These are phyloP conservation scores for Williopsis jadinii DNA, from an alignment of 1,139 yeast genomes.

Conservation along the genomic window DNA sequence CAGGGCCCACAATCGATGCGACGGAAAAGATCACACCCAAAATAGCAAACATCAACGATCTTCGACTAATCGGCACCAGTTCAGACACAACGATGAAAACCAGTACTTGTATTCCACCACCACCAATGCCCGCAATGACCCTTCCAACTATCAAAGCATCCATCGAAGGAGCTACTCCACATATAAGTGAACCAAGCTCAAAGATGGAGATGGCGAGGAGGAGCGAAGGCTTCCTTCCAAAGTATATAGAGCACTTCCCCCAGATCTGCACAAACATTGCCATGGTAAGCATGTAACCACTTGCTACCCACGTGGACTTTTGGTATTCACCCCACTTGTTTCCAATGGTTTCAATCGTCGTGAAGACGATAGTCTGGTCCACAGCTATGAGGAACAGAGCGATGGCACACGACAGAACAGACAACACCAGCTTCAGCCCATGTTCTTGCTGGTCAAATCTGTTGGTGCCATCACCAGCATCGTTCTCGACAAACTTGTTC, in stretches of 20 bases:
- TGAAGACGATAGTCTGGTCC: slow-evolving; percentile 62
- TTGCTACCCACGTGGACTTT: slow-evolving; percentile 52
- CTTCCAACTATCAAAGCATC: slow-evolving; percentile 62
- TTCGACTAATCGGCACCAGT: slow-evolving; percentile 46
- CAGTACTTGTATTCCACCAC: slow-evolving; percentile 59
- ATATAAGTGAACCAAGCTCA: slow-evolving; percentile 54
- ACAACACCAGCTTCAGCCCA: slow-evolving; percentile 35
- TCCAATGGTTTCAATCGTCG: slow-evolving; percentile 50
- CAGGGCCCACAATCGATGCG: slow-evolving; percentile 56
- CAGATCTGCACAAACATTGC: slow-evolving; percentile 49
- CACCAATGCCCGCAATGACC: slow-evolving; percentile 65
- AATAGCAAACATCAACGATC: slow-evolving; percentile 44
- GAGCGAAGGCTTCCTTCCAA: slow-evolving; percentile 51
- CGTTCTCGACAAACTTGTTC: slow-evolving; percentile 32
- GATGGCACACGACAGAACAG: slow-evolving; percentile 40
- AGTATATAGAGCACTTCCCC: slow-evolving; percentile 53
- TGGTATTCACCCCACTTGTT: slow-evolving; percentile 44
- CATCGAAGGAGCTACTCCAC: slow-evolving; percentile 52
- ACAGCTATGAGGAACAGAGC: slow-evolving; percentile 53
- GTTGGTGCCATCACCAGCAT: slow-evolving; percentile 14
- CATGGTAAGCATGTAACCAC: slow-evolving; percentile 54
- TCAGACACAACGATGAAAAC: slow-evolving; percentile 54
- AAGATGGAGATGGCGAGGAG: slow-evolving; percentile 45
- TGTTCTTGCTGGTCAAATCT: slow-evolving; percentile 40
- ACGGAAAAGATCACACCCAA: slow-evolving; percentile 48